Conservation (phyloP, 331 rosid species). For the Quercus phellos region DNA sequence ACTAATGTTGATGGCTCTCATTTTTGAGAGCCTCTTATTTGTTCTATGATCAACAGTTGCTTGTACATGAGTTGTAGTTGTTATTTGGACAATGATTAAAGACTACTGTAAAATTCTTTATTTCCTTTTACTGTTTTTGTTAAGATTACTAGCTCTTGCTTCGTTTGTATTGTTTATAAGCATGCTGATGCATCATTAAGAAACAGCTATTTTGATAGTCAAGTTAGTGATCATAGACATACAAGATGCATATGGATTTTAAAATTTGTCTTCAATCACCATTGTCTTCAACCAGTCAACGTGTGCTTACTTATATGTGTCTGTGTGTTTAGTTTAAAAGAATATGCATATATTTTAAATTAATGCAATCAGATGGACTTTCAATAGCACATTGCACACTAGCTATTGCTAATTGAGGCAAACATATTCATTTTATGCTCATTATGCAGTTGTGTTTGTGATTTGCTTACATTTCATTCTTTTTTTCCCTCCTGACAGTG, state of each 20-base stretch:
- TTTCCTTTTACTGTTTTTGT: background rate
- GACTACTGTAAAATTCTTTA: background rate
- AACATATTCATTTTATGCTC: background rate
- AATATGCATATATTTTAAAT: too few relatives aligned
- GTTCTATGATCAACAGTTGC: background rate
- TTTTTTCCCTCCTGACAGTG: constrained; percentile 22
- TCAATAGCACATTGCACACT: too few relatives aligned
- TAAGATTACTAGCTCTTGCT: background rate
- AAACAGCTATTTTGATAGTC: background rate
- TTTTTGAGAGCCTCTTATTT: constrained; percentile 17
- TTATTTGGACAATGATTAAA: background rate
- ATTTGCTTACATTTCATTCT: background rate
- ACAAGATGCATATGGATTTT: background rate
- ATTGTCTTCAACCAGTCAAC: background rate
- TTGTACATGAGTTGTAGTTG: background rate
- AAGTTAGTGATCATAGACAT: too few relatives aligned
- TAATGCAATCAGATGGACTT: too few relatives aligned
- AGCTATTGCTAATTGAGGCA: too few relatives aligned
- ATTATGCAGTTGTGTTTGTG: background rate
- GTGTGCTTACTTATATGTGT: background rate
- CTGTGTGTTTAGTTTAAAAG: background rate
- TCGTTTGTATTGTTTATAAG: background rate
- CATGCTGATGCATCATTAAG: background rate
- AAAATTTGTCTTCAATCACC: background rate
- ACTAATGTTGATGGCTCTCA: constrained; percentile 9